phyloP scores from a whole-genome alignment of 108 stramenopile genomes.

The Asterionellopsis glacialis region DNA sequence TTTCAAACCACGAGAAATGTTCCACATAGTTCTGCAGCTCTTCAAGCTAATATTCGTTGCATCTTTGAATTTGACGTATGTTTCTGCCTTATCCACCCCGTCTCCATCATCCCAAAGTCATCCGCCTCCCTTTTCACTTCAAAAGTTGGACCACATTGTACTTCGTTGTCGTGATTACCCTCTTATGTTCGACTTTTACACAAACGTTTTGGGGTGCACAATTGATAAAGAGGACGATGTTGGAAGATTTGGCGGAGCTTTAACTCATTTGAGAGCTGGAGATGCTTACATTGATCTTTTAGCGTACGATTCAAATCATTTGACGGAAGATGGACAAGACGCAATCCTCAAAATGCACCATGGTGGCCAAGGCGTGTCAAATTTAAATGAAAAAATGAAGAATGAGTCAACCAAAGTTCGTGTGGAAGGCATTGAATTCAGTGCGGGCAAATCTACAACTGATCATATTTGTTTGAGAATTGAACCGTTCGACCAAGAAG shows the following conservation, averaged over 20 bases:
- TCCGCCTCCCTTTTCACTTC: constrained; percentile 23
- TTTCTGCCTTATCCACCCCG: too few species aligned
- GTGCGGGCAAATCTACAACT: constrained; percentile 20
- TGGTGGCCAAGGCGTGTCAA: constrained; percentile 20
- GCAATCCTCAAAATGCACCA: constrained; percentile 19
- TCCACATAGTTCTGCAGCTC: too few species aligned
- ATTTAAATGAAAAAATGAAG: too few species aligned
- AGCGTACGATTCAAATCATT: constrained; percentile 23
- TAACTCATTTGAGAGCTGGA: constrained; percentile 47
- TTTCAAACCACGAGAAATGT: too few species aligned
- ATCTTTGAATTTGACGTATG: too few species aligned
- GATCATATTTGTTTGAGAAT: constrained; percentile 42
- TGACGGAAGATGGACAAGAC: constrained; percentile 22
- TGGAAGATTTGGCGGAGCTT: constrained; percentile 38
- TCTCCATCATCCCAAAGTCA: too few species aligned
- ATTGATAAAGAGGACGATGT: constrained; percentile 35
- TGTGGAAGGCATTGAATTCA: constrained; percentile 20
- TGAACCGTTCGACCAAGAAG: constrained; percentile 33
- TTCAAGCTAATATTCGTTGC: too few species aligned
- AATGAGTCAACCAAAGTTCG: too few species aligned
- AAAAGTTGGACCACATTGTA: constrained; percentile 40
- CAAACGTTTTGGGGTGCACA: constrained; percentile 32
- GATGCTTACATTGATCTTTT: constrained; percentile 40
- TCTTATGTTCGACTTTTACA: constrained; percentile 45
- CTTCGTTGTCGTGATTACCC: constrained; percentile 24